A percentile compares a stretch with the other conserved stretches of the same genome.
These are phyloP conservation scores for Nitzschia inconspicua DNA, from an alignment of 108 stramenopile species.

Conservation along the genomic window DNA sequence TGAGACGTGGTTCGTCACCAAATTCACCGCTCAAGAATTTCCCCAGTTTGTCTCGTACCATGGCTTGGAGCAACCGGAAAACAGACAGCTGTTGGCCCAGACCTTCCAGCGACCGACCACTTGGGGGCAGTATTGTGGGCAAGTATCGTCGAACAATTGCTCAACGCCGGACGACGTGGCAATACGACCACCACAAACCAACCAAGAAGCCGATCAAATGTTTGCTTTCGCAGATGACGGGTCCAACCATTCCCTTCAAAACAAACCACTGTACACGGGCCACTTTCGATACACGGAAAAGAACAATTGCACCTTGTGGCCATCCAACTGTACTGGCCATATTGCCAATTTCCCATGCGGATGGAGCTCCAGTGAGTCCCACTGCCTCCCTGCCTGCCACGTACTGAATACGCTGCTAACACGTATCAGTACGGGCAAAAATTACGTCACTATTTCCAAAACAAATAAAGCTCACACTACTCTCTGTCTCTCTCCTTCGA, in stretches of 20 bases:
- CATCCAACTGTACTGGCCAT: conserved; percentile 29
- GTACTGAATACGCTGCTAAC: no score
- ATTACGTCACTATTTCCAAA: no score
- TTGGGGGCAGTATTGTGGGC: conserved; percentile 37
- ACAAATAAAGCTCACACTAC: no score
- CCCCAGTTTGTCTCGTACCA: conserved; percentile 41
- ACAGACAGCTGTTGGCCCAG: conserved; percentile 20
- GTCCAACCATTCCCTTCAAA: no score
- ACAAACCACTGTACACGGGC: conserved; percentile 27
- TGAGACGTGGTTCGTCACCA: conserved; percentile 39
- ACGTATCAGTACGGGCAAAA: no score
- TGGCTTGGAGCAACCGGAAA: conserved; percentile 14
- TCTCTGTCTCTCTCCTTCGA: no score
- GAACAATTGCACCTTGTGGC: conserved; percentile 27
- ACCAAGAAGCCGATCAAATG: conserved; percentile 9
- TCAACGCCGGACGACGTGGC: conserved; percentile 17
- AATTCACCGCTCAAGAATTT: conserved; percentile 16
- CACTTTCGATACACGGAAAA: conserved; percentile 34
- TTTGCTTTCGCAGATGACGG: neutral
- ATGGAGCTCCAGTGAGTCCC: no score
- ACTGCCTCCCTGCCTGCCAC: no score
- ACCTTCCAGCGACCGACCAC: conserved; percentile 38
- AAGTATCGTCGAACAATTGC: conserved; percentile 28
- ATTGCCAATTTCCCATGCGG: conserved; percentile 23
- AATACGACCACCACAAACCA: conserved; percentile 1